Evolutionary conservation across 352 stramenopile species (phyloP).

Genomic region (Blastocystis sp.): DNA sequence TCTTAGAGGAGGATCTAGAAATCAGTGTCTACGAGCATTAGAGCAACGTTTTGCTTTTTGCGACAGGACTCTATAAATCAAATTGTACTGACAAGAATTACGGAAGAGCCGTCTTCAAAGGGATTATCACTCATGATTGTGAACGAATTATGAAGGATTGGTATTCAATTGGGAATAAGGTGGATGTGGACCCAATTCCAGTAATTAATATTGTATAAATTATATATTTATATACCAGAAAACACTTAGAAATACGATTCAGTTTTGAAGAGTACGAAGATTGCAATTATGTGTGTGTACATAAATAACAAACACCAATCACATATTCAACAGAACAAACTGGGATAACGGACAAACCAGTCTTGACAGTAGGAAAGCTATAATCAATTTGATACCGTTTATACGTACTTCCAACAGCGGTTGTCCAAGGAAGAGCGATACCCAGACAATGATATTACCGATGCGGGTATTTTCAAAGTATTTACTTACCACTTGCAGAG

Average conservation of each 20-base stretch:
- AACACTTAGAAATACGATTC: not conserved
- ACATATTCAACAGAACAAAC: constrained; percentile 50
- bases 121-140: constrained; percentile 59
- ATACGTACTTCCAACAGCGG: constrained; percentile 59
- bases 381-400: not conserved
- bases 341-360: constrained; percentile 48
- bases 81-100: not conserved
- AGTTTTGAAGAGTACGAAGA: not conserved
- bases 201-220: not conserved
- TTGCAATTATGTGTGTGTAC: not conserved
- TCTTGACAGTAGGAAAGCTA: constrained; percentile 59
- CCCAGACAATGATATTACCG: constrained; percentile 64
- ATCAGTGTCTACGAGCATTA: not conserved
- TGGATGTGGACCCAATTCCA: not conserved
- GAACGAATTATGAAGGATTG: constrained; percentile 11
- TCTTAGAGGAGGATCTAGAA: constrained; percentile 11
- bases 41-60: not conserved
- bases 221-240: not conserved
- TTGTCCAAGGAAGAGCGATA: constrained; percentile 63
- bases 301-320: not conserved
- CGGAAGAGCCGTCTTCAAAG: constrained; percentile 31
- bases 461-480: constrained; percentile 51
- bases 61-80: not conserved
- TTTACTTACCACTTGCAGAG: constrained; percentile 72
- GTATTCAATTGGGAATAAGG: not conserved